Conservation (phyloP, 2,329 filamentous ascomycete species). For the Claviceps humidiphila region DNA sequence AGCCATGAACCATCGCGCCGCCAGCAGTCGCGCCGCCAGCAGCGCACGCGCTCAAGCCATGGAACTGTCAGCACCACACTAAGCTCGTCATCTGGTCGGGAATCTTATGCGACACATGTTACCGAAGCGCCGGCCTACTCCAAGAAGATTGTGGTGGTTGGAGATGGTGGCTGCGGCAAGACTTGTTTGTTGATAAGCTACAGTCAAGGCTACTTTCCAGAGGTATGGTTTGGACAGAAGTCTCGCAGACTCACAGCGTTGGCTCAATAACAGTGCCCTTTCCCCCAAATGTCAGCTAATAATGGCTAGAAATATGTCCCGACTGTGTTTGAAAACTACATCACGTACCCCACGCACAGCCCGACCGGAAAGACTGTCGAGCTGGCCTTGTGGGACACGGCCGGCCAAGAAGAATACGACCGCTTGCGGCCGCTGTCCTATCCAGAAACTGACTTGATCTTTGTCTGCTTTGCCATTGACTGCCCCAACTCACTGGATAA, state of each 20-base stretch:
- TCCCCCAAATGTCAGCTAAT: neutral
- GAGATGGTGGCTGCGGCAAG: slow-evolving; percentile 96
- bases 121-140: slow-evolving; percentile 89
- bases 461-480: slow-evolving; percentile 98
- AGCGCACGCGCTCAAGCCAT: slow-evolving; percentile 62
- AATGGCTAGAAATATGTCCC: slow-evolving; percentile 86
- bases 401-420: slow-evolving; percentile 97
- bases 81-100: slow-evolving; percentile 60
- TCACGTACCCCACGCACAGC: slow-evolving; percentile 85
- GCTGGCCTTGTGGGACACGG: slow-evolving; percentile 95
- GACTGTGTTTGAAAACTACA: slow-evolving; percentile 99
- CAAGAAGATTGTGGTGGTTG: slow-evolving; percentile 98
- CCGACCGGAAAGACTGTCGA: slow-evolving; percentile 88
- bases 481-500: slow-evolving; percentile 97
- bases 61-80: slow-evolving; percentile 79
- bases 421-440: slow-evolving; percentile 90
- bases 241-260: too few relatives aligned
- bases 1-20: slow-evolving; percentile 25
- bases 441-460: slow-evolving; percentile 92
- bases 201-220: slow-evolving; percentile 95
- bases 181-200: slow-evolving; percentile 98
- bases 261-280: too few relatives aligned
- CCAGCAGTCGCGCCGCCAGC: slow-evolving; percentile 31
- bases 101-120: slow-evolving; percentile 70
- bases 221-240: slow-evolving; percentile 46